These are phyloP conservation scores for Didymella arachidicola DNA, from an alignment of 2,329 filamentous ascomycete genomes.

Conservation along the genomic window DNA sequence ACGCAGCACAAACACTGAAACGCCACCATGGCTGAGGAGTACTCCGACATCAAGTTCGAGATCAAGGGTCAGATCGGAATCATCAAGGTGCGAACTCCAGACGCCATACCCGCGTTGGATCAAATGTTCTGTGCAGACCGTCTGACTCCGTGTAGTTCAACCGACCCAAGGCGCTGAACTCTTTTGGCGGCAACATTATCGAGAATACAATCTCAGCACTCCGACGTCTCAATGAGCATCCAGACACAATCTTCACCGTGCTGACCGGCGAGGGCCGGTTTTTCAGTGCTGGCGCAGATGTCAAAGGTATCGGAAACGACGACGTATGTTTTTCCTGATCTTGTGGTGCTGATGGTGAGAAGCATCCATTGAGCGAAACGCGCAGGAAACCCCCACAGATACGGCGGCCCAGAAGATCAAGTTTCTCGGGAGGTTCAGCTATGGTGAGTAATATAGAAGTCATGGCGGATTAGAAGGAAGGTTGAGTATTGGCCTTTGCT, in stretches of 20 bases:
- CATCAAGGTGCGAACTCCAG: conserved; percentile 49
- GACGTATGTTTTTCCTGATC: conserved; percentile 21
- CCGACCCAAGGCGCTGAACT: conserved; percentile 58
- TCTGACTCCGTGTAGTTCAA: conserved; percentile 51
- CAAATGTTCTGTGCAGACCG: background rate
- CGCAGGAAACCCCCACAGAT: conserved; percentile 29
- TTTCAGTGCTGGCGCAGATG: conserved; percentile 60
- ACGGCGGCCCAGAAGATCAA: conserved; percentile 46
- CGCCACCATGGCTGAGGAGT: conserved; percentile 40
- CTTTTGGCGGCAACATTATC: conserved; percentile 58
- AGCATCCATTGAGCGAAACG: conserved; percentile 23
- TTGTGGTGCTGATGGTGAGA: conserved; percentile 5
- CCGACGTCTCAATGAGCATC: conserved; percentile 56
- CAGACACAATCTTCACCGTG: conserved; percentile 60
- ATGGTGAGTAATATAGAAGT: conserved; percentile 33
- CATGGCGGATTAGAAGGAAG: background rate
- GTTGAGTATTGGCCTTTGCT: background rate
- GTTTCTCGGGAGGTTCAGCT: conserved; percentile 36
- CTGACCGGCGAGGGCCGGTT: conserved; percentile 60
- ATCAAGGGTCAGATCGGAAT: conserved; percentile 56
- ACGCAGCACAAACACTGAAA: background rate
- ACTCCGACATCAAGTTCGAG: conserved; percentile 55
- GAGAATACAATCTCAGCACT: conserved; percentile 55
- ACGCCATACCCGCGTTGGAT: background rate
- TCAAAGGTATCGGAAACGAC: conserved; percentile 45